Conservation (phyloP, 768 basidiomycete genomes). For the Termitomyces sp. region DNA sequence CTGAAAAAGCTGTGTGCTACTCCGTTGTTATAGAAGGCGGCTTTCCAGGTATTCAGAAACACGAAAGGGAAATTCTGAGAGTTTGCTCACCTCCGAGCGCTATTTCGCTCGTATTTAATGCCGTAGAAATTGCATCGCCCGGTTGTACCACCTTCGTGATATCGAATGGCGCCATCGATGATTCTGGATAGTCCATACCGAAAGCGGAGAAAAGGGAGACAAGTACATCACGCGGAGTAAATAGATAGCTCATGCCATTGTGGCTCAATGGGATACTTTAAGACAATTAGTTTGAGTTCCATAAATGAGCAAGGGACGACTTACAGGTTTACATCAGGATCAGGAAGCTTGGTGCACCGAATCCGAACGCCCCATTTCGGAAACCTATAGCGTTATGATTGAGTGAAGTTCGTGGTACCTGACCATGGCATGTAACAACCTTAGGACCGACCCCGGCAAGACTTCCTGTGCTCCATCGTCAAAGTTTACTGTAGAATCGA, state of each 20-base stretch:
- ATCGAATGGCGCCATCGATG: slow-evolving; percentile 17
- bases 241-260: slow-evolving; percentile 28
- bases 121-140: slow-evolving; percentile 22
- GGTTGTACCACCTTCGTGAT: slow-evolving; percentile 13
- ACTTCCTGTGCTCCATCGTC: slow-evolving; percentile 10
- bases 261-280: slow-evolving; percentile 20
- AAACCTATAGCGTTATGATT: slow-evolving; percentile 19
- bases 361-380: slow-evolving; percentile 39
- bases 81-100: slow-evolving; percentile 21
- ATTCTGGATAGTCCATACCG: slow-evolving; percentile 24
- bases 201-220: slow-evolving; percentile 29
- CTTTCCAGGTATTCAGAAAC: slow-evolving; percentile 13
- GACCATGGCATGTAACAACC: slow-evolving; percentile 14
- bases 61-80: background rate
- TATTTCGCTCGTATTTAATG: slow-evolving; percentile 19
- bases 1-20: slow-evolving; percentile 21
- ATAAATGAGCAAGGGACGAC: slow-evolving; percentile 2
- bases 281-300: background rate
- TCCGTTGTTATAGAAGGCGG: slow-evolving; percentile 31
- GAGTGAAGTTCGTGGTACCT: background rate
- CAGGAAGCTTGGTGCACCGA: slow-evolving; percentile 30
- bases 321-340: slow-evolving; percentile 27
- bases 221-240: slow-evolving; percentile 30
- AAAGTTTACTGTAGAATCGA: background rate
- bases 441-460: slow-evolving; percentile 24